phyloP scores from a whole-genome alignment of 2,329 filamentous ascomycete genomes.

The Calonectria naviculata region DNA sequence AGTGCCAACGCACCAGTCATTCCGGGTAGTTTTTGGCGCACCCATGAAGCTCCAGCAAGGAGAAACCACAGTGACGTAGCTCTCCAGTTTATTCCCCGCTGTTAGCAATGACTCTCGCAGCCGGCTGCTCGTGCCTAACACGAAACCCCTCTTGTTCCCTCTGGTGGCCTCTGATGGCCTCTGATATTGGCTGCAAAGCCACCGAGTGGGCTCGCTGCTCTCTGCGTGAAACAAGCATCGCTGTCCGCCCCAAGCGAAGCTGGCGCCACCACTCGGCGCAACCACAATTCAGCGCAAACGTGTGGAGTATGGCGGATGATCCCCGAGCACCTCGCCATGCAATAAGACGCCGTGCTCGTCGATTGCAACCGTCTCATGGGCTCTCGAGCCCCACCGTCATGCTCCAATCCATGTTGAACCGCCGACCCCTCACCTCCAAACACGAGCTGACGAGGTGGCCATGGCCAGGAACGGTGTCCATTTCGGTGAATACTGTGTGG shows the following conservation, averaged over 20 bases:
- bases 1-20: neutral
- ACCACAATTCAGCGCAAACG: constrained; percentile 1
- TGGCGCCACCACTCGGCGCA: neutral
- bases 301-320: constrained; percentile 13
- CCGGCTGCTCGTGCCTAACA: neutral
- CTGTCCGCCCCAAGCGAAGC: constrained; percentile 10
- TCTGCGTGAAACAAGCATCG: constrained; percentile 5
- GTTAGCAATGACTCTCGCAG: neutral
- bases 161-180: neutral
- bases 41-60: neutral
- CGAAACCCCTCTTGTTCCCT: constrained; percentile 17
- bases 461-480: neutral
- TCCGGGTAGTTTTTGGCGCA: constrained; percentile 4
- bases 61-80: constrained; percentile 6
- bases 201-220: constrained; percentile 4
- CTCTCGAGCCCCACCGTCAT: constrained; percentile 10
- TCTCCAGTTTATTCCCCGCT: constrained; percentile 8
- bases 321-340: neutral
- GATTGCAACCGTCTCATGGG: constrained; percentile 7
- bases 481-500: neutral
- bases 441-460: neutral
- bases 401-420: constrained; percentile 3
- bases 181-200: too few species aligned
- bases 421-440: constrained; percentile 19
- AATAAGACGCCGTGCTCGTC: neutral